A percentile compares a stretch with the other conserved stretches of the same genome.
Conservation (phyloP, 768 basidiomycete species). For the Exidia glandulosa region DNA sequence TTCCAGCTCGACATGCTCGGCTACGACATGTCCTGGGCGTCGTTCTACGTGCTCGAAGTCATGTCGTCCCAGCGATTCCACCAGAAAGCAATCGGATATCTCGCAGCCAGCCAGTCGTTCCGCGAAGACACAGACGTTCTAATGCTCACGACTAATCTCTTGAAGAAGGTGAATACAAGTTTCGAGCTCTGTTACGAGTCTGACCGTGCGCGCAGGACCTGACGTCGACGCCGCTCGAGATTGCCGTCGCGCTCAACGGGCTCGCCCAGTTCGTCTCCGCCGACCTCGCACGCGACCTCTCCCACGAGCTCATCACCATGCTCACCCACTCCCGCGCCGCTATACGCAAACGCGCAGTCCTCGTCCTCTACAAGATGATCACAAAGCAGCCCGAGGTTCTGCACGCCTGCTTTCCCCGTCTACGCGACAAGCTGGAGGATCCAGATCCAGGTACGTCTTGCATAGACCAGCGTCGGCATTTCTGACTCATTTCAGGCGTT, state of each 20-base stretch:
- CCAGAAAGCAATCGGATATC: conserved; percentile 91
- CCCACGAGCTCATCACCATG: conserved; percentile 75
- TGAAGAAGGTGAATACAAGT: conserved; percentile 67
- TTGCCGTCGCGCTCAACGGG: conserved; percentile 70
- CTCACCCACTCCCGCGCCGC: conserved; percentile 80
- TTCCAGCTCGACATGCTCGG: conserved; percentile 92
- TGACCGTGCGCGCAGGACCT: too few relatives aligned
- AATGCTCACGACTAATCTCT: conserved; percentile 89
- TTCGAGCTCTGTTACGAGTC: not conserved
- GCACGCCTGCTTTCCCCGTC: conserved; percentile 48
- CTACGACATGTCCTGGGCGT: conserved; percentile 90
- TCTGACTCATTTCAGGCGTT: conserved; percentile 46
- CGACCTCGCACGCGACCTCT: conserved; percentile 84
- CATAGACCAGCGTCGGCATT: not conserved
- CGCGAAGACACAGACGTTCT: conserved; percentile 91
- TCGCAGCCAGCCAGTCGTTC: conserved; percentile 87
- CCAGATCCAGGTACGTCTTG: conserved; percentile 47
- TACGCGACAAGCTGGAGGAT: conserved; percentile 77
- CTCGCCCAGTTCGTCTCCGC: conserved; percentile 73
- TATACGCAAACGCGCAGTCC: conserved; percentile 83
- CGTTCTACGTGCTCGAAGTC: conserved; percentile 94
- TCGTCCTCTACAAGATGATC: conserved; percentile 72
- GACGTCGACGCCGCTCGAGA: conserved; percentile 61
- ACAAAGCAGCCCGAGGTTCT: conserved; percentile 74
- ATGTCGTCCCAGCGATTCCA: conserved; percentile 91